Conservation (phyloP, 1,284 basidiomycete species). For the Ustilago hordei region DNA sequence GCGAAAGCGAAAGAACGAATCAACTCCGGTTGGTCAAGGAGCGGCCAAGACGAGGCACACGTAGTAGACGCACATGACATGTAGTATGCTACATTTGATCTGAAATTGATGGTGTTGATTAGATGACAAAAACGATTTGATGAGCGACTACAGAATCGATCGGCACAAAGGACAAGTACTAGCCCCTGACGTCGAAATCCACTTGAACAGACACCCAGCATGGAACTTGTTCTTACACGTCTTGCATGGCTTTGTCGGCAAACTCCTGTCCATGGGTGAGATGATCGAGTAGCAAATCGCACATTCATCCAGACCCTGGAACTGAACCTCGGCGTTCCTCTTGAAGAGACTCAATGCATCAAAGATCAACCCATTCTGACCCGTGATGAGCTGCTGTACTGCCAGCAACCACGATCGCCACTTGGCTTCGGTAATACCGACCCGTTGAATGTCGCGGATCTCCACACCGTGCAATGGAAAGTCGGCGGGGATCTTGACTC, state of each 20-base stretch:
- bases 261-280: conserved; percentile 85
- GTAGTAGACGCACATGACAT: conserved; percentile 4
- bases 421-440: conserved; percentile 84
- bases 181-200: conserved; percentile 87
- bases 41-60: background rate
- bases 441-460: conserved; percentile 83
- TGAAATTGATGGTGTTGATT: background rate
- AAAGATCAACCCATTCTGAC: conserved; percentile 86
- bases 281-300: conserved; percentile 80
- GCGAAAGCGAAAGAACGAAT: background rate
- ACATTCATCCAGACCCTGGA: conserved; percentile 67
- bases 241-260: conserved; percentile 91
- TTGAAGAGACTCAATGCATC: conserved; percentile 95
- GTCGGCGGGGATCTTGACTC: conserved; percentile 85
- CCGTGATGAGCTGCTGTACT: conserved; percentile 88
- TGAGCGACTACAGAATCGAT: conserved; percentile 70
- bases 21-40: background rate
- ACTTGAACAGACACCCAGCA: conserved; percentile 73
- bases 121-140: background rate
- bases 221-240: conserved; percentile 97
- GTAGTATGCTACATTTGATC: background rate
- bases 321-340: conserved; percentile 81
- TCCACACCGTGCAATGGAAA: conserved; percentile 92
- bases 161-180: conserved; percentile 92
- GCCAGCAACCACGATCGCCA: conserved; percentile 96